Conservation (phyloP, 345 rosid species). For the Xanthoceras sorbifolium region DNA sequence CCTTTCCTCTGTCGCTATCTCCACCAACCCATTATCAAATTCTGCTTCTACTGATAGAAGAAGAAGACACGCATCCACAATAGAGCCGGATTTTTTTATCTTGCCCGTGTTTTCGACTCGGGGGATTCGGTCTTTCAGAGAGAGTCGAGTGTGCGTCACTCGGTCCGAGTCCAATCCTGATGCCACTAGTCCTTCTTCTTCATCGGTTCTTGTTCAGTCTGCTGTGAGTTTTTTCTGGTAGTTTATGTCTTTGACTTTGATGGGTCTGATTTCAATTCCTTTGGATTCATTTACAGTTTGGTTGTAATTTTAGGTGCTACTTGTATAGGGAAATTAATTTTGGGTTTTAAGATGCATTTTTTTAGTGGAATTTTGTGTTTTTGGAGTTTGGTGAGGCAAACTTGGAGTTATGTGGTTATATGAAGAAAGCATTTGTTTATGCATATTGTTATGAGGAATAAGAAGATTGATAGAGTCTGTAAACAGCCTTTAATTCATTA, state of each 20-base stretch:
- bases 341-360: neutral
- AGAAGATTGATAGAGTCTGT: neutral
- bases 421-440: neutral
- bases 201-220: slow-evolving; percentile 50
- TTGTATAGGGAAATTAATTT: neutral
- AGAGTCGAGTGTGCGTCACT: slow-evolving; percentile 45
- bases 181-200: slow-evolving; percentile 29
- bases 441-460: neutral
- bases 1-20: slow-evolving; percentile 30
- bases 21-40: slow-evolving; percentile 34
- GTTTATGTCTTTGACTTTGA: slow-evolving; percentile 1
- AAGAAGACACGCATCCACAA: slow-evolving; percentile 13
- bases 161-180: slow-evolving; percentile 53
- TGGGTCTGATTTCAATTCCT: slow-evolving; percentile 18
- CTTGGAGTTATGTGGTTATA: neutral
- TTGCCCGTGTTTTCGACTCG: slow-evolving; percentile 26
- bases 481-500: neutral
- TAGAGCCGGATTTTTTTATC: slow-evolving; percentile 1
- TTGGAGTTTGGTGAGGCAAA: neutral
- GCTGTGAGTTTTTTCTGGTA: slow-evolving; percentile 50
- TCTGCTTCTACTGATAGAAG: slow-evolving; percentile 17
- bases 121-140: slow-evolving; percentile 28
- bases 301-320: neutral
- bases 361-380: neutral
- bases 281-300: neutral